Conservation (phyloP, 2,329 filamentous ascomycete species). For the Pyrenochaeta sp. region DNA sequence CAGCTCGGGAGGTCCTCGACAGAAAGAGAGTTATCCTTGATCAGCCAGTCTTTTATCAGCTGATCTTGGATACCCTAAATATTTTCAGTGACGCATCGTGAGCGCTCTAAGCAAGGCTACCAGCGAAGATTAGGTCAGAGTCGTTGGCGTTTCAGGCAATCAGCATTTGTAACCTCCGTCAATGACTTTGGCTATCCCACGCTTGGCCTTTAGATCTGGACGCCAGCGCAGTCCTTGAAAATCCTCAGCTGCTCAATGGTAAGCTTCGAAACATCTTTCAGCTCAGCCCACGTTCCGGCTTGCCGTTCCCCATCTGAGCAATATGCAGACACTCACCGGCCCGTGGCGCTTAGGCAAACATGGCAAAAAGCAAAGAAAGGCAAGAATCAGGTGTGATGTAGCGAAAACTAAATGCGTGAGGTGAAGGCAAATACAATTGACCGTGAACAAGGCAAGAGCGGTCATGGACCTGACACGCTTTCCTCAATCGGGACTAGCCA, state of each 20-base stretch:
- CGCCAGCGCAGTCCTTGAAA: neutral
- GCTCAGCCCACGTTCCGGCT: neutral
- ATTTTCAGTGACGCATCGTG: neutral
- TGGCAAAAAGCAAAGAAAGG: too few relatives aligned
- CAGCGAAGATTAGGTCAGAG: neutral
- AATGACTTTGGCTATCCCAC: neutral
- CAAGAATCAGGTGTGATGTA: too few relatives aligned
- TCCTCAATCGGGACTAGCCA: too few relatives aligned
- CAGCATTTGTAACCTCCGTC: neutral
- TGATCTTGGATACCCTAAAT: neutral
- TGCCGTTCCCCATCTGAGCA: too few relatives aligned
- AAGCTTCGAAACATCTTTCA: too few relatives aligned
- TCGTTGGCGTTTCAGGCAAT: neutral
- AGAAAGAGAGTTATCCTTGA: neutral
- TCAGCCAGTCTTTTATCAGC: constrained; percentile 13
- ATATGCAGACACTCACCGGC: neutral
- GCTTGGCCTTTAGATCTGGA: neutral
- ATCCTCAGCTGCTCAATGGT: neutral
- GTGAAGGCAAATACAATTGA: too few relatives aligned
- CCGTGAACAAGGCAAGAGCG: too few relatives aligned
- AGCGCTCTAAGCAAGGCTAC: neutral
- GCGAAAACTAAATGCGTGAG: too few relatives aligned
- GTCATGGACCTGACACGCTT: too few relatives aligned
- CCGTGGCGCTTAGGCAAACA: neutral
- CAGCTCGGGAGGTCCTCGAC: constrained; percentile 1